phyloP scores from a whole-genome alignment of 768 basidiomycete species.

The Asterophora lycoperdoides region DNA sequence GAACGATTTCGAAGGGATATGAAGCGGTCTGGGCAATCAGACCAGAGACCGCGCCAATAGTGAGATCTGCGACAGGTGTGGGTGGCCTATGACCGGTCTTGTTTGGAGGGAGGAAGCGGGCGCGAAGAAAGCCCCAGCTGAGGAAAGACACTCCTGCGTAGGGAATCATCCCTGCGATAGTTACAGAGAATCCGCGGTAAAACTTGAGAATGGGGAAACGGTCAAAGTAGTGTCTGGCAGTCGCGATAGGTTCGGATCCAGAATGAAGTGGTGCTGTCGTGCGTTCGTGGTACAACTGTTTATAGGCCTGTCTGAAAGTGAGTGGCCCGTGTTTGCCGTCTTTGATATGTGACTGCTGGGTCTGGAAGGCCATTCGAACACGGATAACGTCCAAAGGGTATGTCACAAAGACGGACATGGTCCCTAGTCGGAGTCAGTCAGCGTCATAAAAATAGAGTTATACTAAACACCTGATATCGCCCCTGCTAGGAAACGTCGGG shows the following conservation, averaged over 20 bases:
- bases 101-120: conserved; percentile 48
- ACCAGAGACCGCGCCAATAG: conserved; percentile 83
- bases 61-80: conserved; percentile 60
- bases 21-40: conserved; percentile 82
- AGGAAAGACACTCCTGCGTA: conserved; percentile 96
- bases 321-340: conserved; percentile 33
- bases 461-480: conserved; percentile 72
- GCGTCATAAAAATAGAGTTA: neutral
- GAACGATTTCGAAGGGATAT: conserved; percentile 92
- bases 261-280: conserved; percentile 26
- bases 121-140: conserved; percentile 77
- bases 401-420: conserved; percentile 84
- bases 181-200: conserved; percentile 96
- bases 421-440: conserved; percentile 42
- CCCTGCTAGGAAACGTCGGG: conserved; percentile 80
- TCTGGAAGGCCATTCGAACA: conserved; percentile 91
- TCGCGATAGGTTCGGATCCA: conserved; percentile 17
- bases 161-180: conserved; percentile 87
- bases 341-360: conserved; percentile 30
- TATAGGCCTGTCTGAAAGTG: conserved; percentile 52
- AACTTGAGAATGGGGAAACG: conserved; percentile 81
- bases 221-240: conserved; percentile 38
- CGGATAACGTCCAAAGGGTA: conserved; percentile 95
- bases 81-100: conserved; percentile 33
- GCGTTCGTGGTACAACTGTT: conserved; percentile 69